Conservation (phyloP, 805 yeast species). For the Saccharomycopsis sp. region DNA sequence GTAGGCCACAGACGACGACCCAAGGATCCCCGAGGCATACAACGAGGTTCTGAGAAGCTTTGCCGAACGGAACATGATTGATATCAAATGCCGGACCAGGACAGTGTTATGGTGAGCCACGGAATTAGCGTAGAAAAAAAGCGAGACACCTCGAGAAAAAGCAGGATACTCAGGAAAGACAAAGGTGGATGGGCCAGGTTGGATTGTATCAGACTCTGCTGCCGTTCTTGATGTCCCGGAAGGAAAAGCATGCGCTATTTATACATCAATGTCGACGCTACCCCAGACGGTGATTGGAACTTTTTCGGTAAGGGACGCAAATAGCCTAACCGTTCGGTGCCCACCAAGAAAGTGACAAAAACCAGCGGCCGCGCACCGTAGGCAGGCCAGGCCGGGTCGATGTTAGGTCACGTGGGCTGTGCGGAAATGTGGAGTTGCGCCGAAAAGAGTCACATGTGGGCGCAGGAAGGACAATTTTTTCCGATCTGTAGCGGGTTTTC, state of each 20-base stretch:
- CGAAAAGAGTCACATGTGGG: not conserved
- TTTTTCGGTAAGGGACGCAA: not conserved
- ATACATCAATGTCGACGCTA: not conserved
- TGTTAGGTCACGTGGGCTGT: no score
- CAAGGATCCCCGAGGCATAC: not conserved
- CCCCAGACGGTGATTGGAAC: not conserved
- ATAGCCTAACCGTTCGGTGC: not conserved
- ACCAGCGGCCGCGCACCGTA: not conserved
- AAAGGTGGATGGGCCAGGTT: no score
- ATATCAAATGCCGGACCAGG: no score
- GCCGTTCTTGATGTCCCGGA: not conserved
- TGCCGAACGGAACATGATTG: slow-evolving; percentile 1
- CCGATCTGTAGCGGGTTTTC: not conserved
- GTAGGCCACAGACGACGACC: not conserved
- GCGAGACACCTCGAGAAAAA: no score
- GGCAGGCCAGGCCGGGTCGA: not conserved
- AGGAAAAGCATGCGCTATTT: not conserved
- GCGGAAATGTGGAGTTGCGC: not conserved
- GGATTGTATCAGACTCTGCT: no score
- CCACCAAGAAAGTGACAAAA: not conserved
- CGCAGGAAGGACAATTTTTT: no score
- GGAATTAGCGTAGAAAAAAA: no score
- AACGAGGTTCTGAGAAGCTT: not conserved
- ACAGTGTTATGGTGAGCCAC: no score
- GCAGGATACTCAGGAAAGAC: no score